Percentiles rank a stretch among this genome's conserved stretches.
Conservation (phyloP, 2,329 filamentous ascomycete genomes). For the Ophiocordyceps sinensis region DNA sequence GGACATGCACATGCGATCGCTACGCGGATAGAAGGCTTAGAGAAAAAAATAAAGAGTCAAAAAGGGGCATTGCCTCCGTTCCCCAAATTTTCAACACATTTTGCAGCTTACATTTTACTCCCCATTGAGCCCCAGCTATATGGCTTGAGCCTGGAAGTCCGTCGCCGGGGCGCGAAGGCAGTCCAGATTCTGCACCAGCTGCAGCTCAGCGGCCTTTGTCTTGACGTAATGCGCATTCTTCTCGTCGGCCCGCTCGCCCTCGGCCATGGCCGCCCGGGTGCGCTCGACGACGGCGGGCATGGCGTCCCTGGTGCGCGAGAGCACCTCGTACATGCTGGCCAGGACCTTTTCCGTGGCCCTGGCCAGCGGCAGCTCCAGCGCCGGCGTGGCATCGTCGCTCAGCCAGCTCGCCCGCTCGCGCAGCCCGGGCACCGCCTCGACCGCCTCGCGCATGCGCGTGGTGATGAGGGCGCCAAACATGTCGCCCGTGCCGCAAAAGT, state of each 20-base stretch:
- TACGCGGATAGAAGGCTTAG: too few species aligned
- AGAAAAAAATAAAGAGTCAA: too few species aligned
- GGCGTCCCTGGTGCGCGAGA: slow-evolving; percentile 52
- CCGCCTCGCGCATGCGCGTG: slow-evolving; percentile 74
- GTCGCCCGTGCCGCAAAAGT: slow-evolving; percentile 93
- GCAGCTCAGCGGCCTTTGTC: slow-evolving; percentile 80
- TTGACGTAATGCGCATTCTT: slow-evolving; percentile 51
- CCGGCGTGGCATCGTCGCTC: slow-evolving; percentile 54
- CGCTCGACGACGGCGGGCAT: slow-evolving; percentile 37
- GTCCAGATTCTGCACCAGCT: slow-evolving; percentile 60
- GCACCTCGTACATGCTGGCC: slow-evolving; percentile 80
- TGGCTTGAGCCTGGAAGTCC: slow-evolving; percentile 42
- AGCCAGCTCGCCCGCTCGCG: slow-evolving; percentile 52
- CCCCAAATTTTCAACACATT: too few species aligned
- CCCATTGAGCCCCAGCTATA: slow-evolving; percentile 16
- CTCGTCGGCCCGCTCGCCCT: slow-evolving; percentile 29
- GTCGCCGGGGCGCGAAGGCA: slow-evolving; percentile 52
- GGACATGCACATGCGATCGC: too few species aligned
- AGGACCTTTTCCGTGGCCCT: slow-evolving; percentile 74
- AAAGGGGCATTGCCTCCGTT: too few species aligned
- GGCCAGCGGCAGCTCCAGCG: slow-evolving; percentile 66
- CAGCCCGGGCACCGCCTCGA: slow-evolving; percentile 32
- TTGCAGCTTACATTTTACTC: background rate
- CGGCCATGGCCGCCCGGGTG: slow-evolving; percentile 25
- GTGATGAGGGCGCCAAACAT: slow-evolving; percentile 95